phyloP scores from a whole-genome alignment of 2,329 filamentous ascomycete species.

The Rhinocladiella similis region DNA sequence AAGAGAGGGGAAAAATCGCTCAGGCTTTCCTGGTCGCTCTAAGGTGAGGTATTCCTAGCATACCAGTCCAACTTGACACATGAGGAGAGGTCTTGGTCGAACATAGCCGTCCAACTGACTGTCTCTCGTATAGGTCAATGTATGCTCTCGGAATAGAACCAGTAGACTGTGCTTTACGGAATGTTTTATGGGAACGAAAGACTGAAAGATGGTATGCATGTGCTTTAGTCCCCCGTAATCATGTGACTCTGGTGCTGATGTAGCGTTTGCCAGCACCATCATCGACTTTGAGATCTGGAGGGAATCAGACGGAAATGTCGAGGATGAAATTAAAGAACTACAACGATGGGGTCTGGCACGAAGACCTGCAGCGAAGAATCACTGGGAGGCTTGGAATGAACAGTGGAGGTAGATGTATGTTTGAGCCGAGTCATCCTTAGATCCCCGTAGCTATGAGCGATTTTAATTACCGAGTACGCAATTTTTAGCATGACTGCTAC shows the following conservation, averaged over 20 bases:
- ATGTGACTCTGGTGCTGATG: background rate
- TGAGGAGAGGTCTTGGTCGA: background rate
- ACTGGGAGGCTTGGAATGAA: constrained; percentile 24
- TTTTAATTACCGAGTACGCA: too few relatives aligned
- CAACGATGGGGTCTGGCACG: constrained; percentile 26
- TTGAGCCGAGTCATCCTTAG: too few relatives aligned
- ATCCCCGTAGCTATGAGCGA: too few relatives aligned
- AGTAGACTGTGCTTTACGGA: constrained; percentile 26
- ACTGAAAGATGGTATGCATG: constrained; percentile 18
- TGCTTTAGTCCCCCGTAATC: background rate
- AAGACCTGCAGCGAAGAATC: constrained; percentile 21
- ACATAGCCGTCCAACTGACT: background rate
- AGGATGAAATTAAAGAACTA: constrained; percentile 26
- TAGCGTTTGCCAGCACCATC: constrained; percentile 14
- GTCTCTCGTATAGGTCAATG: constrained; percentile 12
- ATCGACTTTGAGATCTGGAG: constrained; percentile 30
- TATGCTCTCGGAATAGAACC: constrained; percentile 26
- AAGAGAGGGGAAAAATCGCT: constrained; percentile 19
- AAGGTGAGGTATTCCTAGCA: constrained; percentile 6
- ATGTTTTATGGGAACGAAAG: constrained; percentile 26
- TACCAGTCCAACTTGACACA: background rate
- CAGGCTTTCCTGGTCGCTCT: constrained; percentile 21
- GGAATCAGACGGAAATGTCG: constrained; percentile 6
- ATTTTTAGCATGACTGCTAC: too few relatives aligned
- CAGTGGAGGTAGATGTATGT: constrained; percentile 3